Conservation (phyloP, 257 asterid species). For the Plantago elongata region DNA sequence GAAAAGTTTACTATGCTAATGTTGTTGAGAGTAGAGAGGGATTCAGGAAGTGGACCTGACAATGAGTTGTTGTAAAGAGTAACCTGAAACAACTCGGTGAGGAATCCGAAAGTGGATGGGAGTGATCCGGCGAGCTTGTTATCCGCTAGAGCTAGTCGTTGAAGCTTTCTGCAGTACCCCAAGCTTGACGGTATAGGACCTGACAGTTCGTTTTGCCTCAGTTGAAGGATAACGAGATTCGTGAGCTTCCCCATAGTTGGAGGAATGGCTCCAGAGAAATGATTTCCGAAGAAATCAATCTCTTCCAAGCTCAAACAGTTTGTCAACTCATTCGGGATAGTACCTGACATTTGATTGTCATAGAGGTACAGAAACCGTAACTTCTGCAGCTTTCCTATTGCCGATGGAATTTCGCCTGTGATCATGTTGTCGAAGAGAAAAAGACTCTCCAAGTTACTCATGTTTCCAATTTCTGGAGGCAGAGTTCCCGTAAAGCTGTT, state of each 20-base stretch:
- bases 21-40: constrained; percentile 59
- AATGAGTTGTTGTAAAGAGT: constrained; percentile 85
- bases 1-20: constrained; percentile 71
- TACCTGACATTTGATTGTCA: constrained; percentile 75
- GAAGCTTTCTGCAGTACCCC: constrained; percentile 78
- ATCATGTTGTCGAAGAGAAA: constrained; percentile 64
- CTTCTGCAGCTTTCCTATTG: constrained; percentile 61
- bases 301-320: constrained; percentile 56
- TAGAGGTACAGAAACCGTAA: constrained; percentile 52
- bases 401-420: constrained; percentile 59
- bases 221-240: constrained; percentile 53
- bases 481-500: constrained; percentile 65
- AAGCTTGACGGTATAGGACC: constrained; percentile 75
- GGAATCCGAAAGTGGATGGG: constrained; percentile 62
- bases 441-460: constrained; percentile 47
- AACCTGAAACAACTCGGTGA: constrained; percentile 48
- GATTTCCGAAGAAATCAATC: constrained; percentile 78
- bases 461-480: constrained; percentile 65
- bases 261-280: constrained; percentile 65
- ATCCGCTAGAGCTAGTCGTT: constrained; percentile 62
- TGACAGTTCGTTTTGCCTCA: constrained; percentile 66
- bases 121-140: constrained; percentile 72
- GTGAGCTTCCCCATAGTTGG: constrained; percentile 66
- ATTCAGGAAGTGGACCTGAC: constrained; percentile 74
- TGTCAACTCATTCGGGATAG: constrained; percentile 63